Evolutionary conservation across 495 filamentous ascomycete species (phyloP).

Genomic region (Aspergillus avenaceus): DNA sequence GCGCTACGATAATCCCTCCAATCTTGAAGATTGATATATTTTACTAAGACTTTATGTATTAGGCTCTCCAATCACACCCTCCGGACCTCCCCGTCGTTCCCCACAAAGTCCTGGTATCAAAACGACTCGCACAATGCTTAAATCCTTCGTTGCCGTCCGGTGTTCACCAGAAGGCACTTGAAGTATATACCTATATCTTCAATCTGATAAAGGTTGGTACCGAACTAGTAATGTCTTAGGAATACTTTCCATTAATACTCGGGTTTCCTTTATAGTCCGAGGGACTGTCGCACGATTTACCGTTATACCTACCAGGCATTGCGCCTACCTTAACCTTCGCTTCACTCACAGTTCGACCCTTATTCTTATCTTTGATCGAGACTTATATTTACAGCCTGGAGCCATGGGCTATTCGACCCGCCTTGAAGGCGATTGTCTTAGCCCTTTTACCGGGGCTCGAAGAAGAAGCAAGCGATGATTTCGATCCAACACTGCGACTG

Average conservation of each 20-base stretch:
- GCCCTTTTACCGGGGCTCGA: constrained; percentile 86
- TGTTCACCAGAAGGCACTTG: constrained; percentile 96
- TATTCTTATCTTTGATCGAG: constrained; percentile 80
- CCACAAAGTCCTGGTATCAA: constrained; percentile 78
- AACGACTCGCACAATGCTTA: constrained; percentile 89
- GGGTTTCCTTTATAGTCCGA: constrained; percentile 45
- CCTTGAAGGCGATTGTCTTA: constrained; percentile 82
- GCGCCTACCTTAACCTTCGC: constrained; percentile 87
- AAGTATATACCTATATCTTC: constrained; percentile 90
- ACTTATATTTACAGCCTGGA: constrained; percentile 70
- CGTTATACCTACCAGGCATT: constrained; percentile 84
- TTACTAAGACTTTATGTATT: constrained; percentile 15
- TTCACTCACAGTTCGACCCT: constrained; percentile 79
- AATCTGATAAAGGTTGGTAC: constrained; percentile 33
- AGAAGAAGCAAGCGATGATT: constrained; percentile 95
- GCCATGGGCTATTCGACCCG: constrained; percentile 67
- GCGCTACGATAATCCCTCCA: constrained; percentile 9
- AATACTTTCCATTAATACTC: constrained; percentile 9
- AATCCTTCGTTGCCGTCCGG: constrained; percentile 91
- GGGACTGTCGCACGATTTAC: constrained; percentile 72
- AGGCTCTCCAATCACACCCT: constrained; percentile 88
- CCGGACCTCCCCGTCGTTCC: constrained; percentile 68
- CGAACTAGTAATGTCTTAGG: too few species aligned
- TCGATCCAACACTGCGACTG: constrained; percentile 77
- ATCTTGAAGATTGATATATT: constrained; percentile 7